phyloP scores from a whole-genome alignment of 495 filamentous ascomycete species.

The Neurospora sp. region DNA sequence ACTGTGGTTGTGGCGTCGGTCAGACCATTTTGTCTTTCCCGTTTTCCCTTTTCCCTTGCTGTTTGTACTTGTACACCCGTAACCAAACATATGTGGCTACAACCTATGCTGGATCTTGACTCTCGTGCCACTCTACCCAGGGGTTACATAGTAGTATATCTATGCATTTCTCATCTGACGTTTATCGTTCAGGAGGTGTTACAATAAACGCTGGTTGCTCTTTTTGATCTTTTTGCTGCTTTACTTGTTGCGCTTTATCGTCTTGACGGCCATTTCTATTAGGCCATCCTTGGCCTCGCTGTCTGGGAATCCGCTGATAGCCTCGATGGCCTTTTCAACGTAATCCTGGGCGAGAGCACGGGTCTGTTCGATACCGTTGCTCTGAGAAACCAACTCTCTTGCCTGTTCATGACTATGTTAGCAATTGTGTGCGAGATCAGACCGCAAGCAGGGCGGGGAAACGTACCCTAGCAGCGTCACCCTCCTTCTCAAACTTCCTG shows the following conservation, averaged over 20 bases:
- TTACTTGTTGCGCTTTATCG: constrained; percentile 80
- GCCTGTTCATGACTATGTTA: constrained; percentile 45
- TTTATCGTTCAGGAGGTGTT: not conserved
- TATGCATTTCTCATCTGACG: not conserved
- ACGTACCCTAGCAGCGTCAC: constrained; percentile 74
- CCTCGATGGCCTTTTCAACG: constrained; percentile 73
- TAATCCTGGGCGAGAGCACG: constrained; percentile 82
- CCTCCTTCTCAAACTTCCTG: constrained; percentile 73
- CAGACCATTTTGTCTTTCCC: not conserved
- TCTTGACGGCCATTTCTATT: constrained; percentile 87
- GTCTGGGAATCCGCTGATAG: constrained; percentile 73
- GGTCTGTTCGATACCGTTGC: constrained; percentile 84
- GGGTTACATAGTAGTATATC: not conserved
- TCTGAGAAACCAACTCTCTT: constrained; percentile 68
- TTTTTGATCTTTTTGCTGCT: not conserved
- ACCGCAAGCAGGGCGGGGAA: not conserved
- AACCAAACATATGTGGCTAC: not conserved
- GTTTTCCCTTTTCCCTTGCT: not conserved
- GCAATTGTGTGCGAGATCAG: not conserved
- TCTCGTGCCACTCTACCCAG: not conserved
- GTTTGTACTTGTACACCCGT: not conserved
- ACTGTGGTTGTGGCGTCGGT: not conserved
- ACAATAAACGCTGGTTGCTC: not conserved
- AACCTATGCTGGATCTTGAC: not conserved
- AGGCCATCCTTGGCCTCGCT: constrained; percentile 87